These are phyloP conservation scores for Corniculantispora saksenae DNA, from an alignment of 2,329 filamentous ascomycete genomes.

Conservation along the genomic window DNA sequence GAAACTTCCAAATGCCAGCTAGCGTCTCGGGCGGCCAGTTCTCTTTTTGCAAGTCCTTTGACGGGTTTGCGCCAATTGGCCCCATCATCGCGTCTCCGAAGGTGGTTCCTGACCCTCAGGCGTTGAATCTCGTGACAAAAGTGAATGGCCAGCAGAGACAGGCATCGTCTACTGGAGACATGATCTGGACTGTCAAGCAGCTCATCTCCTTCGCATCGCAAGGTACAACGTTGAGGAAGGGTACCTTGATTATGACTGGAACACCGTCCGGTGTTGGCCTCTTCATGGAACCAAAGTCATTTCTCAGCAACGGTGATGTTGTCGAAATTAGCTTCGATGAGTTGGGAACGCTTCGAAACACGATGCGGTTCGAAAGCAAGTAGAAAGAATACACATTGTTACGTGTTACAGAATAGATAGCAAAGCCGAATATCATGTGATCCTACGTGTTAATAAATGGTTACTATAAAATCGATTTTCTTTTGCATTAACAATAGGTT, in stretches of 20 bases:
- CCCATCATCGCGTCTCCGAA: conserved; percentile 35
- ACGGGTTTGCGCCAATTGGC: conserved; percentile 54
- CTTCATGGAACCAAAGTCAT: conserved; percentile 30
- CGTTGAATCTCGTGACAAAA: conserved; percentile 24
- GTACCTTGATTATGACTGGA: conserved; percentile 52
- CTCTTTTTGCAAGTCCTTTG: conserved; percentile 52
- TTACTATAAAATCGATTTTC: too few species aligned
- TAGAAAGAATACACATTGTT: not conserved
- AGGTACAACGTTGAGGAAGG: conserved; percentile 42
- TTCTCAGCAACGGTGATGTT: conserved; percentile 37
- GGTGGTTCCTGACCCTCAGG: conserved; percentile 24
- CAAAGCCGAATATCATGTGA: too few species aligned
- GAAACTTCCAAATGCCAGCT: conserved; percentile 50
- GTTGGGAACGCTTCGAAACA: not conserved
- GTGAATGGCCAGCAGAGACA: conserved; percentile 50
- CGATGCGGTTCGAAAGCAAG: not conserved
- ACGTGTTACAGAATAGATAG: too few species aligned
- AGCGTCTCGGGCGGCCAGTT: conserved; percentile 40
- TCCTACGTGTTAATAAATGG: too few species aligned
- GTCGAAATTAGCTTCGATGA: conserved; percentile 28
- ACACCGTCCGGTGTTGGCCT: conserved; percentile 43
- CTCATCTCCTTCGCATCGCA: conserved; percentile 42
- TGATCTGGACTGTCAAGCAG: conserved; percentile 46
- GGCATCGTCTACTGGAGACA: conserved; percentile 42
- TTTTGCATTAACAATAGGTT: too few species aligned